Evolutionary conservation across 2,329 filamentous ascomycete species (phyloP).

Genomic region (Parastagonospora avenae): DNA sequence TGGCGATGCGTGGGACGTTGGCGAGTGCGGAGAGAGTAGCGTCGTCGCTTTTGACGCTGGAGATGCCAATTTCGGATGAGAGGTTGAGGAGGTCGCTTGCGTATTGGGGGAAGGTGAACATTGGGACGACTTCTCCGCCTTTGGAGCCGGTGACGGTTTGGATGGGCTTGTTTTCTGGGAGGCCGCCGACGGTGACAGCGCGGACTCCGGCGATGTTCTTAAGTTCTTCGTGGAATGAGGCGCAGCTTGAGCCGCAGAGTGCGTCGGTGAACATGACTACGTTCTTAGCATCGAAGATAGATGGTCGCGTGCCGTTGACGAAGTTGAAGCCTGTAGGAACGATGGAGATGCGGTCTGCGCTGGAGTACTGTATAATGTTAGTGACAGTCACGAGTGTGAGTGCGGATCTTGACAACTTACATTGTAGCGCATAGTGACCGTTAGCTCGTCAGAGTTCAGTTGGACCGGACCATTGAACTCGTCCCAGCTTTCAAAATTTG

Average conservation of each 20-base stretch:
- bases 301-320: conserved; percentile 22
- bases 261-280: conserved; percentile 58
- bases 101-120: conserved; percentile 19
- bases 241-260: conserved; percentile 63
- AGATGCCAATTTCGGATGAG: conserved; percentile 9
- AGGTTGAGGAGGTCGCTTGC: conserved; percentile 24
- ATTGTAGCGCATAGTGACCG: conserved; percentile 40
- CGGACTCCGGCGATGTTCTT: conserved; percentile 57
- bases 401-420: conserved; percentile 13
- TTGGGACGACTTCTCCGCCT: conserved; percentile 49
- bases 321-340: conserved; percentile 18
- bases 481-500: conserved; percentile 49
- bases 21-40: conserved; percentile 14
- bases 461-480: conserved; percentile 50
- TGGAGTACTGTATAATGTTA: conserved; percentile 22
- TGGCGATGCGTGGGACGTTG: conserved; percentile 17
- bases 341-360: conserved; percentile 22
- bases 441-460: conserved; percentile 46
- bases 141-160: conserved; percentile 67
- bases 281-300: conserved; percentile 46
- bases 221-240: conserved; percentile 61
- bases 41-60: conserved; percentile 10
- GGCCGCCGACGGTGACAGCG: conserved; percentile 63
- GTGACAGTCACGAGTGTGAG: not conserved
- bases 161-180: conserved; percentile 59